A percentile compares a stretch with the other conserved stretches of the same genome.
Evolutionary conservation across 177 flowering plant species (phyloP).

Genomic region (Vitis hybrid): DNA sequence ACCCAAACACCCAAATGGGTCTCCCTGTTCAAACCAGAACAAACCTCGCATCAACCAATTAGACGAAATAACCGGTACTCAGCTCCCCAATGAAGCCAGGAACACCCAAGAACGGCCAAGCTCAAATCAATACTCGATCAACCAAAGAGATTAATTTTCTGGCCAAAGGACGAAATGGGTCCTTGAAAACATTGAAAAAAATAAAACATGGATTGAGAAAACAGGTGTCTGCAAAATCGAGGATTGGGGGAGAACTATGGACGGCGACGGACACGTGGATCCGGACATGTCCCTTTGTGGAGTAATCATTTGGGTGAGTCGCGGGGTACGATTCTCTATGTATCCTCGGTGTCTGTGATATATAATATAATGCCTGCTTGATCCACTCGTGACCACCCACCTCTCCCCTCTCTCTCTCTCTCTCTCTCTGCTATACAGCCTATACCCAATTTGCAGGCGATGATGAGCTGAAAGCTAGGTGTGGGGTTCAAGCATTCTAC

Average conservation of each 20-base stretch:
- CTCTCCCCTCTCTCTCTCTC: background rate
- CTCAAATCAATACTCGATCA: too few species aligned
- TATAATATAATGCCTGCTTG: background rate
- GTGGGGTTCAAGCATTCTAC: background rate
- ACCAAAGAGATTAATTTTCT: background rate
- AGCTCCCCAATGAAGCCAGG: background rate
- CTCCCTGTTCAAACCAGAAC: background rate
- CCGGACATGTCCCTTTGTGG: background rate
- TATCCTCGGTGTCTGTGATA: background rate
- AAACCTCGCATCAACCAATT: background rate
- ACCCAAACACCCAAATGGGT: constrained; percentile 9
- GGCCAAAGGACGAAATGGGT: background rate
- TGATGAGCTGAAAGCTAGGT: background rate
- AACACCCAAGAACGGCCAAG: too few species aligned
- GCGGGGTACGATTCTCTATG: constrained; percentile 13
- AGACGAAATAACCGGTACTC: background rate
- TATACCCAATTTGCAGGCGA: constrained; percentile 7
- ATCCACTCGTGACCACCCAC: too few species aligned
- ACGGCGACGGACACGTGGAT: constrained; percentile 18
- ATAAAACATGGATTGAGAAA: background rate
- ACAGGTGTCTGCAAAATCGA: constrained; percentile 6
- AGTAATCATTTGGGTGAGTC: constrained; percentile 4
- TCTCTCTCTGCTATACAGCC: background rate
- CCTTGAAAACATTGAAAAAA: background rate
- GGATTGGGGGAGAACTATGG: background rate